Base-by-base conservation (phyloP, 768 basidiomycete genomes). In the Trametes punicea region DNA sequence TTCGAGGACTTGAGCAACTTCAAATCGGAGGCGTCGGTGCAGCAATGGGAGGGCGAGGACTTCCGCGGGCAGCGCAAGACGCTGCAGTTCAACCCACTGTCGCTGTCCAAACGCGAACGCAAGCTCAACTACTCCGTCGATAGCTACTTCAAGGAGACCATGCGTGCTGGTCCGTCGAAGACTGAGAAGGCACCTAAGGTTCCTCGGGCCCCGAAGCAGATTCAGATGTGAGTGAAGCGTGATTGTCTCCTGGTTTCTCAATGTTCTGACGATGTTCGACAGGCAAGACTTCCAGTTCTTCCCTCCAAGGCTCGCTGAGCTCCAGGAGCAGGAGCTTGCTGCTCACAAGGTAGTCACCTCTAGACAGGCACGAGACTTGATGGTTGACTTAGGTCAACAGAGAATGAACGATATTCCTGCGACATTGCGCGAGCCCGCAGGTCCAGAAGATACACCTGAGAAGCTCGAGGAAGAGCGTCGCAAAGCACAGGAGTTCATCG, bases 221-320 rank as follows among this genome's bases (percentile, higher is more conserved):
- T 93, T 53, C 74, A 81, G 8, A 82, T 92, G 92, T 92, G 51
- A 56, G 88, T 60, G 9, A 23, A 57, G 41, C 33, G 57, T 51
- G 34, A 52, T 2, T 16, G 6, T 16, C 13, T 16, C 23, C 15
- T 6, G 20, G 0, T 57, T 39, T 30, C 7, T 40, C 63, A 33
- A 49, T 5, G 3, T 21, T 10, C 33, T 51, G 26, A 53, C 34
- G 33, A 18, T 2, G 29, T 42, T 18, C 1, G 52, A 23, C 64
- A 94, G 91, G 61, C 88, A 94, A 71, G 96, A 97, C 70, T 96
- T 93, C 79, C 96, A 99, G 67, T 98, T 99, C 78, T 98, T 91
- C 75, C 89, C 94, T 6, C 81, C 85, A 0, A 78, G 86, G 49
- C 71, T 98, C 10, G 79, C 84, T 4, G 84, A 84, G 63, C 74